Base-by-base conservation (phyloP, 2,329 filamentous ascomycete genomes). In the Clonostachys byssicola region DNA sequence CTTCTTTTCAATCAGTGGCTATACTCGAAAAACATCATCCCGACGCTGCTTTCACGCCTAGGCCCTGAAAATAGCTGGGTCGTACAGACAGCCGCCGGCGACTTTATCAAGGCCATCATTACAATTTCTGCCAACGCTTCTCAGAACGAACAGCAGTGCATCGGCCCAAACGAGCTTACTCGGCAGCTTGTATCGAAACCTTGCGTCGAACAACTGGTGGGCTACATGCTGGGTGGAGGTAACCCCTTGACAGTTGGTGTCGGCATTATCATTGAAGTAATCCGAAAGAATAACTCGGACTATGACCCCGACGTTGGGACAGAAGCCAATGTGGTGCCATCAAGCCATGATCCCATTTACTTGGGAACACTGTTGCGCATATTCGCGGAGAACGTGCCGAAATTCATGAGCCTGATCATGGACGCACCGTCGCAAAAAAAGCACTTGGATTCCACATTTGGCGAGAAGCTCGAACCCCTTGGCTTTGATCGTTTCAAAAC, bases 401-500 rank as follows among this genome's bases (percentile, higher is more conserved):
- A 95, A 53, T 99, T 99, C 58, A 96, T 96, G 89, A 79, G 81
- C 42, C 74, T 97, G 17, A 91, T 99, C 53, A 82, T 92, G 63
- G 90, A 89, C 54, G 80, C 85, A 1, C 84, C 84, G 1, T 82
- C 86, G 5, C 84, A 86, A 57, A 86, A 88, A 61, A 81, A 86
- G 42, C 83, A 86, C 49, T 73, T 96, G 36, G 86, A 84, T 56
- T 92, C 91, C 4, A 94, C 94, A 0, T 99, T 95, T 73, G 92
- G 92, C 45, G 82, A 85, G 42, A 89, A 87, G 64, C 92, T 99
- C 45, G 91, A 97, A 65, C 92, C 94, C 5, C 78, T 99, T 10
- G 94, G 94, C 3, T 99, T 99, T 61, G 94, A 99, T 67, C 81
- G 94, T 17, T 99, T 99, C 75, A 99, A 99, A 74, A 97, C 94